phyloP scores from a whole-genome alignment of 2,329 filamentous ascomycete species.

The Metarhizium brunneum region DNA sequence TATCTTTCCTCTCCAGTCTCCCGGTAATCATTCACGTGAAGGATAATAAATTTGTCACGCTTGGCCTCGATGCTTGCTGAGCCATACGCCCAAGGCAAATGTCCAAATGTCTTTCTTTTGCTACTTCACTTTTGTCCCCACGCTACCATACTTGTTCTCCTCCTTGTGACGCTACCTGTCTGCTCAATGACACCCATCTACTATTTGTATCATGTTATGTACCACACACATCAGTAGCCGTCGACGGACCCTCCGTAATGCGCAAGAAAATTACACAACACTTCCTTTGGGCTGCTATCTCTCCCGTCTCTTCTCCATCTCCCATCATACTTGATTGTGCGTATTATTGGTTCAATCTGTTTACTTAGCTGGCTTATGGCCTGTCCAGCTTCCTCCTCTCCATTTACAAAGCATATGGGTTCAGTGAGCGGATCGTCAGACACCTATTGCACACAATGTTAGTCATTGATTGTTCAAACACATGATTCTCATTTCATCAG shows the following conservation, averaged over 20 bases:
- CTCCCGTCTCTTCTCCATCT: conserved; percentile 1
- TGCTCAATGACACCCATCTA: conserved; percentile 5
- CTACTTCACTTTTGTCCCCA: conserved; percentile 9
- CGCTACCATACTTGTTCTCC: conserved; percentile 4
- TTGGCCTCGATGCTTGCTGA: not conserved
- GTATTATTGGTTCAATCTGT: conserved; percentile 5
- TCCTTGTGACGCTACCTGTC: conserved; percentile 1
- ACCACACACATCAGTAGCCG: conserved; percentile 10
- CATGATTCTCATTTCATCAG: not conserved
- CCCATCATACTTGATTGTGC: not conserved
- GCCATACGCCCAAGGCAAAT: not conserved
- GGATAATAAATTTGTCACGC: not conserved
- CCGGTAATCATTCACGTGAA: too few species aligned
- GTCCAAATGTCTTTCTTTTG: not conserved
- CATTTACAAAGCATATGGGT: conserved; percentile 59
- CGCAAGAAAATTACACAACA: conserved; percentile 3
- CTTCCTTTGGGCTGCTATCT: conserved; percentile 1
- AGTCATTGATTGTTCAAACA: not conserved
- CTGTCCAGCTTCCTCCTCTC: conserved; percentile 1
- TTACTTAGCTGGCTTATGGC: not conserved
- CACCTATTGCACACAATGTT: conserved; percentile 40
- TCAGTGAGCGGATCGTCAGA: conserved; percentile 74
- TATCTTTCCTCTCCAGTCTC: too few species aligned
- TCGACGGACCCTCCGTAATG: not conserved
- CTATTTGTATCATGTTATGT: conserved; percentile 11